Percentiles rank a stretch among this genome's conserved stretches.
Conservation (phyloP, 169 alveolate genomes). For the Cryptosporidium viatorum region DNA sequence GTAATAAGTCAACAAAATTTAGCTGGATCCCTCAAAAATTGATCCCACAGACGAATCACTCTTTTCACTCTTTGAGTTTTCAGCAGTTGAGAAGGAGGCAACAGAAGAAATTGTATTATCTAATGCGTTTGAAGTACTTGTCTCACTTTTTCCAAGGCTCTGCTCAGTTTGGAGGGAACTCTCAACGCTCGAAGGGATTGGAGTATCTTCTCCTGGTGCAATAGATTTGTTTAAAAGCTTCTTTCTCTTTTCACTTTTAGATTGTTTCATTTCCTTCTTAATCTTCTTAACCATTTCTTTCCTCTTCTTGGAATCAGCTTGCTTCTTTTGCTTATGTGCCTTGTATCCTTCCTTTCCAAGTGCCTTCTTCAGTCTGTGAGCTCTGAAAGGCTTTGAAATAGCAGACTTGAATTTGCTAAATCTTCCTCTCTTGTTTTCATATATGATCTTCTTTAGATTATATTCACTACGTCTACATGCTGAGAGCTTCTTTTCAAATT, state of each 20-base stretch:
- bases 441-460: conserved; percentile 55
- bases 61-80: background rate
- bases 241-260: conserved; percentile 47
- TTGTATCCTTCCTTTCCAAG: conserved; percentile 65
- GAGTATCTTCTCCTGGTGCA: conserved; percentile 35
- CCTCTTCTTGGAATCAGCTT: conserved; percentile 27
- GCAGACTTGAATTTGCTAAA: conserved; percentile 51
- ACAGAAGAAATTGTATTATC: background rate
- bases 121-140: background rate
- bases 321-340: conserved; percentile 31
- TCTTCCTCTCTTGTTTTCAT: conserved; percentile 44
- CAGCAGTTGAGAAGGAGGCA: background rate
- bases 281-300: conserved; percentile 51
- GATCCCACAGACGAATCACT: conserved; percentile 7
- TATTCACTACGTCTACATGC: conserved; percentile 40
- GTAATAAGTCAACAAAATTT: background rate
- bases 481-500: conserved; percentile 26
- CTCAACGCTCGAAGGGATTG: conserved; percentile 23
- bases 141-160: background rate
- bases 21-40: conserved; percentile 11
- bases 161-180: background rate
- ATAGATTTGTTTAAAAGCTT: conserved; percentile 12
- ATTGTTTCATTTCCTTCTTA: conserved; percentile 22
- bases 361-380: conserved; percentile 28
- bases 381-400: conserved; percentile 42